phyloP scores from a whole-genome alignment of 139 green algal genomes.

The Micractinium conductrix region DNA sequence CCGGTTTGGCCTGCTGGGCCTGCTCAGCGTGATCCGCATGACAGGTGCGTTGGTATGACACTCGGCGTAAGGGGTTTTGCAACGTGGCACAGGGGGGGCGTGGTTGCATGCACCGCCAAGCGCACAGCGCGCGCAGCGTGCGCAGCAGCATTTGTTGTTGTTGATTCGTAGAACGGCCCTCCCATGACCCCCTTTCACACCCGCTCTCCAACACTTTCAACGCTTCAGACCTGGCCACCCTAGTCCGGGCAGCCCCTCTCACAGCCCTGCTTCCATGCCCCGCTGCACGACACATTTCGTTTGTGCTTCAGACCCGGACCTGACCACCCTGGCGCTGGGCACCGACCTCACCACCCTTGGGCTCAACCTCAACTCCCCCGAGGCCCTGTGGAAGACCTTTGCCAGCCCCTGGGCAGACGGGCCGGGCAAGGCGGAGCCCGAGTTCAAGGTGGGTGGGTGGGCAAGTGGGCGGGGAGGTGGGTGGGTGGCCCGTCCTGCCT shows the following conservation, averaged over 20 bases:
- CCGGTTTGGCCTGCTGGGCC: conserved; percentile 89
- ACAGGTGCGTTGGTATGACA: background rate
- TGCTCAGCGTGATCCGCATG: conserved; percentile 91
- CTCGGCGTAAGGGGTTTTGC: too few species aligned
- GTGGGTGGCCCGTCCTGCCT: too few species aligned
- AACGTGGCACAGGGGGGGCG: too few species aligned
- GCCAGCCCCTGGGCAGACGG: conserved; percentile 86
- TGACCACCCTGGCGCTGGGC: conserved; percentile 95
- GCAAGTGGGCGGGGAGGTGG: background rate
- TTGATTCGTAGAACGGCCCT: too few species aligned
- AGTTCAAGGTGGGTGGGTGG: conserved; percentile 73
- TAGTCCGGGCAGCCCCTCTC: conserved; percentile 52
- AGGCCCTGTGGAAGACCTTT: conserved; percentile 86
- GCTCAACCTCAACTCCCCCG: conserved; percentile 69
- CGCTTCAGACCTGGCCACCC: conserved; percentile 91
- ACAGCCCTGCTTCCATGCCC: background rate
- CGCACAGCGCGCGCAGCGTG: too few species aligned
- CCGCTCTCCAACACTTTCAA: conserved; percentile 65
- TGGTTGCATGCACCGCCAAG: too few species aligned
- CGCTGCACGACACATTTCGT: background rate
- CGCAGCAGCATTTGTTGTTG: too few species aligned
- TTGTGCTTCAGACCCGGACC: conserved; percentile 79
- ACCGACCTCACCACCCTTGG: conserved; percentile 96
- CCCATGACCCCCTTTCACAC: too few species aligned
- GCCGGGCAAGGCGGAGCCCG: conserved; percentile 76